Base-by-base conservation (phyloP, 2,329 filamentous ascomycete species). In the Escovopsis sp. region DNA sequence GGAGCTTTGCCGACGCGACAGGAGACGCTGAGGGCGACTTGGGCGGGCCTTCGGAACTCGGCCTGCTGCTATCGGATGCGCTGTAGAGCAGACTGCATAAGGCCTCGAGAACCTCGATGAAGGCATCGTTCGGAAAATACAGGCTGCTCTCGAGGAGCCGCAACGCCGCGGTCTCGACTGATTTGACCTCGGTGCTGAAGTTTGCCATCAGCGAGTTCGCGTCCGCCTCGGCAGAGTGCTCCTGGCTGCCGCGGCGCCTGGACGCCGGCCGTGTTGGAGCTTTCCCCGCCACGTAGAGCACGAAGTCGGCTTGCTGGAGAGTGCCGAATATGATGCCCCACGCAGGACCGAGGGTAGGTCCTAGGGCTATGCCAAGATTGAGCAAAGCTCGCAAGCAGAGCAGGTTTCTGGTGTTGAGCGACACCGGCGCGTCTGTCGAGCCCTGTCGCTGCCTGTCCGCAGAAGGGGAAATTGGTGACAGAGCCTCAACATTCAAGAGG, bases 241-340 rank as follows among this genome's bases (percentile, higher is more conserved):
- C 72, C 18, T 59, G 49, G 1, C 54, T 60, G 12, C 33, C 15
- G 39, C 63, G 62, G 11, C 55, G 58, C 5, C 63, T 58, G 1
- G 68, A 60, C 5, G 67, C 61, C 2, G 68, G 66, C 36, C 65
- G 63, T 0, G 66, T 69, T 0, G 68, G 60, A 4, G 63, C 52
- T 45, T 72, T 74, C 10, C 67, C 67, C 12, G 68, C 73, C 10
- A 72, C 68, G 37, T 78, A 81, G 18, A 94, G 68, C 4, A 96
- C 77, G 42, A 93, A 76, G 47, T 96, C 90, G 3, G 88, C 87
- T 54, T 94, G 84, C 49, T 94, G 86, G 7, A 98, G 61, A 0
- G 87, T 93, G 49, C 93, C 87, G 2, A 98, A 68, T 13, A 98
- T 67, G 39, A 98, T 96, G 2, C 76, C 77, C 83, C 92, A 98